Conservation (phyloP, 495 filamentous ascomycete genomes). For the Choiromyces venosus region DNA sequence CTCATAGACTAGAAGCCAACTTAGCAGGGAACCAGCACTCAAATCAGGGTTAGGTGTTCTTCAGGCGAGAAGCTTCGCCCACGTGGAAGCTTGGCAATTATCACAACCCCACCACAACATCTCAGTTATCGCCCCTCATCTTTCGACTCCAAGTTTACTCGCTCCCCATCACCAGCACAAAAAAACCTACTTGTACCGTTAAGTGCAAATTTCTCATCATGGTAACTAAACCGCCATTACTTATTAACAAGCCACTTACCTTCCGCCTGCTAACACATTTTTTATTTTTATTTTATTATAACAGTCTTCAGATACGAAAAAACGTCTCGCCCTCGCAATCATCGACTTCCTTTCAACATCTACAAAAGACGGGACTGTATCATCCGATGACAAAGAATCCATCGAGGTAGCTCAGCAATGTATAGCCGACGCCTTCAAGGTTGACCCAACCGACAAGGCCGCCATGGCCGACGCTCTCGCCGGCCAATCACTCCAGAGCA, state of each 20-base stretch:
- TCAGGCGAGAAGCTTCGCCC: neutral
- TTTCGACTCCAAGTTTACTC: neutral
- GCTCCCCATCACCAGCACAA: neutral
- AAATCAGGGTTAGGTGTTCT: neutral
- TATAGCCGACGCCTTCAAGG: slow-evolving; percentile 89
- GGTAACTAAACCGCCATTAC: neutral
- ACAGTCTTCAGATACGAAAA: slow-evolving; percentile 55
- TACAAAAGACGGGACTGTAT: slow-evolving; percentile 79
- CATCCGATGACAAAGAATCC: slow-evolving; percentile 77
- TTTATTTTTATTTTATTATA: slow-evolving; percentile 7
- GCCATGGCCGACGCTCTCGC: slow-evolving; percentile 72
- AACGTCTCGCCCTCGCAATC: slow-evolving; percentile 93
- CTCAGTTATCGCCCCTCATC: neutral
- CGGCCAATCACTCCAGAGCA: slow-evolving; percentile 73
- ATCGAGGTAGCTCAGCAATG: slow-evolving; percentile 89
- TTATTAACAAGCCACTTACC: neutral
- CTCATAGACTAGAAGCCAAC: neutral
- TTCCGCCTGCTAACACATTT: neutral
- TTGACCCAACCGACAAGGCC: slow-evolving; percentile 71
- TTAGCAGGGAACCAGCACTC: neutral
- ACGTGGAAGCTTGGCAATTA: neutral
- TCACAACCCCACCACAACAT: neutral
- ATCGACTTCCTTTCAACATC: slow-evolving; percentile 88
- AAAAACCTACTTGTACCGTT: neutral
- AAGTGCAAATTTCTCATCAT: neutral